A percentile compares a stretch with the other conserved stretches of the same genome.
Evolutionary conservation across 1,139 yeast genomes (phyloP).

Genomic region (Geotrichum fermentans): DNA sequence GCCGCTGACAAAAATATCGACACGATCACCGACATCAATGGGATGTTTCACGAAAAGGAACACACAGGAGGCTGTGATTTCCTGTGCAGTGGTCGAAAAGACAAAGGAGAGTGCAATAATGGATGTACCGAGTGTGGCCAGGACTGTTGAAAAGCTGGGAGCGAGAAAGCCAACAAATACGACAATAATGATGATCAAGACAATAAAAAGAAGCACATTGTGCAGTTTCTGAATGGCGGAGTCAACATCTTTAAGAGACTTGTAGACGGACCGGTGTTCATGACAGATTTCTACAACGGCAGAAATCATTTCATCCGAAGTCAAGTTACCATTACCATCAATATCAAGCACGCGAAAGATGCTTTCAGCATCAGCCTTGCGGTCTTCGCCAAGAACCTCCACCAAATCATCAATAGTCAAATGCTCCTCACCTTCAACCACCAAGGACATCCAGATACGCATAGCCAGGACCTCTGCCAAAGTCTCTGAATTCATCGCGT

Average conservation of each 20-base stretch:
- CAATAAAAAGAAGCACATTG: conserved; percentile 37
- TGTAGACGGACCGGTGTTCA: conserved; percentile 38
- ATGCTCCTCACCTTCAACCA: conserved; percentile 39
- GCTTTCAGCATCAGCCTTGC: conserved; percentile 34
- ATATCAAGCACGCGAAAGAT: conserved; percentile 38
- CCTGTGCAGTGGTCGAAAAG: conserved; percentile 40
- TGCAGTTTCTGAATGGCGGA: conserved; percentile 42
- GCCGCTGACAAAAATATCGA: conserved; percentile 36
- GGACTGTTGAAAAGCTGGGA: conserved; percentile 40
- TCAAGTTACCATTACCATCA: conserved; percentile 39
- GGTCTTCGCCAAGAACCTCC: conserved; percentile 37
- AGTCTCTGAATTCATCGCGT: conserved; percentile 34
- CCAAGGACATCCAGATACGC: conserved; percentile 43
- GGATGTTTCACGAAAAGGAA: conserved; percentile 44
- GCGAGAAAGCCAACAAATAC: conserved; percentile 43
- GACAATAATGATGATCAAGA: conserved; percentile 35
- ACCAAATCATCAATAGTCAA: conserved; percentile 37
- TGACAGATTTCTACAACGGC: conserved; percentile 36
- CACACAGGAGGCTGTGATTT: conserved; percentile 40
- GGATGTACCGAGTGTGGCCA: conserved; percentile 43
- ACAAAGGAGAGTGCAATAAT: conserved; percentile 41
- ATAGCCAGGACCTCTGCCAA: conserved; percentile 37
- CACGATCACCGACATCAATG: conserved; percentile 42
- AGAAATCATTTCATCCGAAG: conserved; percentile 39
- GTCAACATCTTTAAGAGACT: conserved; percentile 41